Evolutionary conservation across 129 eudicot species (phyloP), one percentile per base, ranked within the genome.

Genomic region (Sambucus nigra): DNA sequence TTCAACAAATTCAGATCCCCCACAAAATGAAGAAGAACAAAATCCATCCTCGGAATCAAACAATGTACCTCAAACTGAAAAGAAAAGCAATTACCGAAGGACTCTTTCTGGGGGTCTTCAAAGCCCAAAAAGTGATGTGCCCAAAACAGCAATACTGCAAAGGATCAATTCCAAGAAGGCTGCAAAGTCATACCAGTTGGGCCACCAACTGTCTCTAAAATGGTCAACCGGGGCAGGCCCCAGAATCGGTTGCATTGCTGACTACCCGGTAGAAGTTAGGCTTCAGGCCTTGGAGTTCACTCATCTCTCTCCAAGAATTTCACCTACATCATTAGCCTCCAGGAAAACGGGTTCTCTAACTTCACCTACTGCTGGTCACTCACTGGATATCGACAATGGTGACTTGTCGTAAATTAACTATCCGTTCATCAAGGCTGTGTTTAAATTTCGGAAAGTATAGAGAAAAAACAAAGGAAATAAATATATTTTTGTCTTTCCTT

Each of bases 221-320:
- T 80, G 88, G 80, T 68, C 77, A 51, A 72, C 88, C 0, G 80
- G 80, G 16, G 83, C 80, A 7, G 83, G 83, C 13, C 80, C 80
- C 0, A 73, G 82, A 44, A 80, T 80, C n/a, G 69, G 79, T 18
- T 75, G 74, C 46, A 48, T 75, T 25, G 59, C 82, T n/a, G 82
- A 80, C 22, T 76, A 76, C 67, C 83, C 83, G 0, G 33, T 53
- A 13, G 70, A 72, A 53, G 45, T 80, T 56, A 53, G 80, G 57
- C 62, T 56, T 3, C 80, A 76, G 16, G 88, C 83, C 31, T 53
- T 69, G 22, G 71, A 78, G 63, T 64, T 73, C 29, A 67, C 69
- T 26, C 48, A 67, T 18, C 67, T 78, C 28, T 78, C 85, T 6
- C 73, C 79, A 40, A 60, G 50, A 64, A 51, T 54, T 31, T 66